Base-by-base conservation (phyloP, 768 basidiomycete genomes). In the Trametes cingulata region DNA sequence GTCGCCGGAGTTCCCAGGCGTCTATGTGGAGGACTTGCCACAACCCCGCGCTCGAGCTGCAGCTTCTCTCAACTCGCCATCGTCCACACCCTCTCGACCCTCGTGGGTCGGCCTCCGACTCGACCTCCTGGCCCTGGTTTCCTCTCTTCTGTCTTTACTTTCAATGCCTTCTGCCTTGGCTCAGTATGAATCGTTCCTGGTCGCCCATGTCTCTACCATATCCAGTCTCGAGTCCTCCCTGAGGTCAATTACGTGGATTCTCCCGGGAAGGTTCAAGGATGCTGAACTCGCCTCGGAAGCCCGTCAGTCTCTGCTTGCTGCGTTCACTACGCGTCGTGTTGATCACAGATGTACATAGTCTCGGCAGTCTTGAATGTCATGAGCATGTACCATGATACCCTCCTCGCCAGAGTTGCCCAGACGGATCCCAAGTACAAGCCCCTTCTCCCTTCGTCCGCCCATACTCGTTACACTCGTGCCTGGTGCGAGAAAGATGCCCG, bases 191-290 rank as follows among this genome's bases (percentile, higher is more conserved):
- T 75, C 82, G 25, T 91, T 94, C 68, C 80, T 97, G 60, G 77
- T 97, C 58, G 82, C 87, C 56, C 97, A 98, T 75, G 86, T 91
- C 22, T 85, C 88, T 1, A 86, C 91, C 20, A 91, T 98, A 51
- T 87, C 90, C 19, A 84, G 87, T n/a, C 76, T 98, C 66, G 96
- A 98, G 74, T 93, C 90, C 17, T 86, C 90, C 25, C 75, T 98
- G 64, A 81, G 93, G 64, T 95, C 93, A 39, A 76, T 98, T 58
- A 95, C 94, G 46, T 98, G 95, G 95, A 87, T 98, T 68, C 77
- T 98, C 43, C 96, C 96, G 43, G 95, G 95, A 61, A 84, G 95
- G 64, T 98, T 98, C 83, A 94, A 93, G 75, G 95, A 98, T 81
- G 94, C 95, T 46, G 95, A 98, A 73, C 78, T 98, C 50, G 95